Conservation (phyloP, 1,284 basidiomycete species). For the Ganoderma lingzhi region DNA sequence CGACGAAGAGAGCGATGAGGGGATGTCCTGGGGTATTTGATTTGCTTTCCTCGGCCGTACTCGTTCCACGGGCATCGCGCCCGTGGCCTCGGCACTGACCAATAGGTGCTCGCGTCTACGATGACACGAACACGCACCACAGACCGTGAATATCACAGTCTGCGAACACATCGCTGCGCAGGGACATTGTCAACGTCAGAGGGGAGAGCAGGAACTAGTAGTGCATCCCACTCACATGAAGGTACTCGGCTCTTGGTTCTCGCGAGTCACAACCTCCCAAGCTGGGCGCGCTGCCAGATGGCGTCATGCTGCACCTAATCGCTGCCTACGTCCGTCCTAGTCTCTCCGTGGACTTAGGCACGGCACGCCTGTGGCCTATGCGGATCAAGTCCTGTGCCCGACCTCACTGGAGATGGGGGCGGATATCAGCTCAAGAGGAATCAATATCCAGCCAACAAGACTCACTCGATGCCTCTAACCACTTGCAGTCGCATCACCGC, state of each 20-base stretch:
- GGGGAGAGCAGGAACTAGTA: too few species aligned
- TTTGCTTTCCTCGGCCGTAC: conserved; percentile 22
- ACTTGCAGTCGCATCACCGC: conserved; percentile 13
- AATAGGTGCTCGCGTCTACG: background rate
- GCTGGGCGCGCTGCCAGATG: conserved; percentile 9
- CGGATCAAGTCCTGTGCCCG: conserved; percentile 18
- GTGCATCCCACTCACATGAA: conserved; percentile 9
- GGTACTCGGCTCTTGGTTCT: conserved; percentile 19
- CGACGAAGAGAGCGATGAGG: background rate
- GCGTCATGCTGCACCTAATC: conserved; percentile 12
- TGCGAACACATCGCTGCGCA: background rate
- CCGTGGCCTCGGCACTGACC: background rate
- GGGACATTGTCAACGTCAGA: background rate
- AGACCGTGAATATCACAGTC: background rate
- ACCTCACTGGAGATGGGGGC: conserved; percentile 12
- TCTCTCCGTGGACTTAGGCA: conserved; percentile 13
- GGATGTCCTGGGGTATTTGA: conserved; percentile 33
- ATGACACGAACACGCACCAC: background rate
- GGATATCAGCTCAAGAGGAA: background rate
- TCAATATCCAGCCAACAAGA: background rate
- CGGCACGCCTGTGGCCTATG: conserved; percentile 11
- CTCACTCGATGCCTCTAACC: conserved; percentile 7
- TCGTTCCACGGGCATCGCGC: conserved; percentile 9
- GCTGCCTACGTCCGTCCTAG: conserved; percentile 5
- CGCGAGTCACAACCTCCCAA: conserved; percentile 12